phyloP scores from a whole-genome alignment of 2,329 filamentous ascomycete species.

The Penicillium brevicompactum region DNA sequence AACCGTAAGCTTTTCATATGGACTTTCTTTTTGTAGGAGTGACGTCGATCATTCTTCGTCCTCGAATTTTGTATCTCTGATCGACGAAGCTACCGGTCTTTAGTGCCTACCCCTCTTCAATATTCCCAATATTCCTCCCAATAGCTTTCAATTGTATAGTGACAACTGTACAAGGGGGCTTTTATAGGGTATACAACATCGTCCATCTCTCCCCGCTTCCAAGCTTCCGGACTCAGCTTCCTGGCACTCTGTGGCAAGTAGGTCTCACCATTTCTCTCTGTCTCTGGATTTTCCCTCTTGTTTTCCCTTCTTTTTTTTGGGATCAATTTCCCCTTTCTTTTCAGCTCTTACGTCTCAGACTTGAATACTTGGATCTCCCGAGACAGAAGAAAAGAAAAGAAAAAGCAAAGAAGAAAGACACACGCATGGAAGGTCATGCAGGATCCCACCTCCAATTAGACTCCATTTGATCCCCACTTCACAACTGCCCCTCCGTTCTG shows the following conservation, averaged over 20 bases:
- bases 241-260: background rate
- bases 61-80: background rate
- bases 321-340: background rate
- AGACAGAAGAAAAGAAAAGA: background rate
- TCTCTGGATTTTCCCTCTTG: background rate
- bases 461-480: conserved; percentile 11
- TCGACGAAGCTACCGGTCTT: conserved; percentile 10
- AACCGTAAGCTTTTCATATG: conserved; percentile 20
- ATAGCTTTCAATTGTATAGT: background rate
- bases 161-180: background rate
- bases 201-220: background rate
- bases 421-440: conserved; percentile 7
- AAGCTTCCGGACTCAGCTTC: conserved; percentile 1
- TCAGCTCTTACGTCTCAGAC: too few relatives aligned
- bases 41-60: background rate
- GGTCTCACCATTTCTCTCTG: background rate
- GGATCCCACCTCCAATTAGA: conserved; percentile 9
- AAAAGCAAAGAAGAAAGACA: background rate
- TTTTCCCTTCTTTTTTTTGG: background rate
- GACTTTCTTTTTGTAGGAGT: background rate
- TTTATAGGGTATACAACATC: background rate
- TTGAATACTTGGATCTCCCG: background rate
- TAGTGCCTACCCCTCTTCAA: conserved; percentile 8
- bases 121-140: background rate
- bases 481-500: conserved; percentile 7